Conservation (phyloP, 116 monocot genomes). For the Cymodocea nodosa region DNA sequence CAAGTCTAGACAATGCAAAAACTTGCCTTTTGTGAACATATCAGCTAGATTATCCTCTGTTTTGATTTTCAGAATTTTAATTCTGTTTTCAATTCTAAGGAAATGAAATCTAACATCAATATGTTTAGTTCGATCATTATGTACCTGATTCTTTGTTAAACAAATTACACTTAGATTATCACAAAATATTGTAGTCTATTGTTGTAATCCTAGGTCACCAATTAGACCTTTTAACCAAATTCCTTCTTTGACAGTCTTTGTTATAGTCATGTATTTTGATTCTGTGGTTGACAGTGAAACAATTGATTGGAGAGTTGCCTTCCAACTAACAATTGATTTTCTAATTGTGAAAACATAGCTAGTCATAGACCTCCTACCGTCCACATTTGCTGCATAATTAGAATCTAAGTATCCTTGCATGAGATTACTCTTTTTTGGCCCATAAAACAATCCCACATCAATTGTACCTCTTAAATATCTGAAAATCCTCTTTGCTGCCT, state of each 20-base stretch:
- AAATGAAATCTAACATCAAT: neutral
- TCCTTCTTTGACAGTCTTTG: no score
- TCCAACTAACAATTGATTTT: neutral
- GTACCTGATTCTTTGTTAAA: neutral
- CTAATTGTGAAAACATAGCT: no score
- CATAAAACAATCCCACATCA: neutral
- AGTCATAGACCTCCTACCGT: neutral
- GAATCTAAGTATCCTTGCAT: neutral
- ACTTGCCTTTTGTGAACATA: no score
- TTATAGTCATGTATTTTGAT: neutral
- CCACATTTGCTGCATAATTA: neutral
- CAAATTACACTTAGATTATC: neutral
- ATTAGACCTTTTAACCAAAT: neutral
- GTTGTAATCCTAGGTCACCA: neutral
- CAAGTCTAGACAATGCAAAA: no score
- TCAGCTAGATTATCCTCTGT: no score
- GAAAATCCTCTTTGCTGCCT: neutral
- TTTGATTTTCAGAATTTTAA: no score
- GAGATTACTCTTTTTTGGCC: neutral
- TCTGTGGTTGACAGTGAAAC: constrained; percentile 2
- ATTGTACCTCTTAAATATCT: neutral
- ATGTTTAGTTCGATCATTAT: neutral
- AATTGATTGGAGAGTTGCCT: neutral
- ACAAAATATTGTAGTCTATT: neutral
- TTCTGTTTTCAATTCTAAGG: neutral